These are phyloP conservation scores for Apostasia shenzhenica DNA, from an alignment of 106 monocot species.

Conservation along the genomic window DNA sequence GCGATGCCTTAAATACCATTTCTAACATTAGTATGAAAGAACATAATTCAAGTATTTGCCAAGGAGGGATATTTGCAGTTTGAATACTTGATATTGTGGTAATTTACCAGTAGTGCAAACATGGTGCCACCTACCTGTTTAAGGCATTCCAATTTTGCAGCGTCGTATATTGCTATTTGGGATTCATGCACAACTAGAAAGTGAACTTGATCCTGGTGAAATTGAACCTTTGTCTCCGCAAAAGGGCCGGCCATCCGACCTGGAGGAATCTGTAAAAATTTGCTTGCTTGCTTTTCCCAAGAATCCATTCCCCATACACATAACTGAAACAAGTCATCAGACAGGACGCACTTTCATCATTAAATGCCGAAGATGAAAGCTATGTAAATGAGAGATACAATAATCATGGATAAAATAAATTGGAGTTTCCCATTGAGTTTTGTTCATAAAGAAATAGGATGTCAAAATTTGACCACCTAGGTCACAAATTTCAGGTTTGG, in stretches of 20 bases:
- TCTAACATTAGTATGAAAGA: too few relatives aligned
- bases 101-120: neutral
- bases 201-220: slow-evolving; percentile 34
- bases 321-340: slow-evolving; percentile 15
- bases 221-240: slow-evolving; percentile 31
- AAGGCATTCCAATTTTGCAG: slow-evolving; percentile 33
- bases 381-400: neutral
- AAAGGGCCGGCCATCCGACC: slow-evolving; percentile 12
- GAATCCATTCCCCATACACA: slow-evolving; percentile 32
- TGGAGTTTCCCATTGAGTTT: too few relatives aligned
- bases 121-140: slow-evolving; percentile 20
- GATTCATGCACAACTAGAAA: slow-evolving; percentile 34
- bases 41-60: too few relatives aligned
- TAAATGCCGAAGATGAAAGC: neutral
- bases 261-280: slow-evolving; percentile 23
- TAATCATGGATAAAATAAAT: neutral
- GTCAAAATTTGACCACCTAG: too few relatives aligned
- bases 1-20: neutral
- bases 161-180: slow-evolving; percentile 33
- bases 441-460: too few relatives aligned
- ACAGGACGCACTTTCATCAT: neutral
- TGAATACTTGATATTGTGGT: neutral
- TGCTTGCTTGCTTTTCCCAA: slow-evolving; percentile 25
- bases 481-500: too few relatives aligned
- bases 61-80: neutral